These are phyloP conservation scores for Anthoceros angustus DNA, from an alignment of 225 moss, liverwort and hornwort species.

Conservation along the genomic window DNA sequence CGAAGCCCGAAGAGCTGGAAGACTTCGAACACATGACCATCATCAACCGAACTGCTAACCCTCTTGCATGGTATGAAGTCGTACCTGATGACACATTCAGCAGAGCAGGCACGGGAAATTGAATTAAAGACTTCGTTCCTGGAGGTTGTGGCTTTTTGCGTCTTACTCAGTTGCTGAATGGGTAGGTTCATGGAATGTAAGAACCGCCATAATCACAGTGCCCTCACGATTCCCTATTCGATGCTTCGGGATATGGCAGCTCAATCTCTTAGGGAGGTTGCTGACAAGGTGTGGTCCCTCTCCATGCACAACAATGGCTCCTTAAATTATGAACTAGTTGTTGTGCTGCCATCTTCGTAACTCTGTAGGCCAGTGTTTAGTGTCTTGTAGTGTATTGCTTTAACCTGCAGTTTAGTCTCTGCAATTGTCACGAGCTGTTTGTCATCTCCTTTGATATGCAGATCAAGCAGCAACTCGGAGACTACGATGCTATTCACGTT, in stretches of 20 bases:
- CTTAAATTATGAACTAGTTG: no score
- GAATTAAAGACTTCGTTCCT: no score
- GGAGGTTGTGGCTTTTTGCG: no score
- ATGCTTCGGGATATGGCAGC: conserved; percentile 30
- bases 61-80: conserved; percentile 26
- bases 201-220: conserved; percentile 35
- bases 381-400: no score
- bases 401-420: neutral
- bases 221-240: conserved; percentile 28
- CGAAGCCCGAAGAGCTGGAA: conserved; percentile 13
- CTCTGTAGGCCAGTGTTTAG: no score
- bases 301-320: no score
- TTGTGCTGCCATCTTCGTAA: no score
- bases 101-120: neutral
- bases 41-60: conserved; percentile 28
- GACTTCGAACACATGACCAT: conserved; percentile 12
- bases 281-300: conserved; percentile 22
- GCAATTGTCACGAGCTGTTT: neutral
- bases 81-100: neutral
- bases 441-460: conserved; percentile 1
- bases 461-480: conserved; percentile 24
- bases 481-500: conserved; percentile 45
- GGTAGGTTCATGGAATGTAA: conserved; percentile 48
- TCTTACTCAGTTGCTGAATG: neutral
- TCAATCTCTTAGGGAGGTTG: conserved; percentile 23